Base-by-base conservation (phyloP, 1,284 basidiomycete genomes). In the Tetrapyrgos nigripes region DNA sequence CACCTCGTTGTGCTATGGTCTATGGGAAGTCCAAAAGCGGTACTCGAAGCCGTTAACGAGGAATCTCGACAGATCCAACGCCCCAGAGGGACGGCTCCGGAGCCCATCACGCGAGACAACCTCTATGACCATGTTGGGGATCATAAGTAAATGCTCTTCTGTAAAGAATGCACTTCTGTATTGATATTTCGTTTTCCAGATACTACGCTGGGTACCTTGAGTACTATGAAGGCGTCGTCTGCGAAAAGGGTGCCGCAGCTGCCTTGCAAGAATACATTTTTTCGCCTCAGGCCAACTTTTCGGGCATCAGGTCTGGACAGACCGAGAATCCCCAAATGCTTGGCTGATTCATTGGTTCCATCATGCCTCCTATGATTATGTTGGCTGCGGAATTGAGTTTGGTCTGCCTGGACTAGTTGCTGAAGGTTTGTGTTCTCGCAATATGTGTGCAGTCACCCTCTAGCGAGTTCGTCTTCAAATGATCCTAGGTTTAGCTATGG, bases 281-380 rank as follows among this genome's bases (percentile, higher is more conserved):
- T 65, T 82, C 85, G 1, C 65, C 73, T 3, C 73, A 78, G 47
- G 80, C 77, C 28, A 90, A 89, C 64, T 75, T 79, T 59, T 71
- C 31, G 9, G 14, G 14, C 9, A 33, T 14, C 31, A 33, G 45
- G 64, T 1, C 65, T 64, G 24, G 66, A 66, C 13, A 60, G 65
- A 17, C 69, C 73, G 28, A 66, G 70, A 76, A 81, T 27, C 83
- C 85, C 0, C 72, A 81, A 62, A 89, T 91, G 87, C 68, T 89
- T 3, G 82, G 79, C 59, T 81, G 88, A 4, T 78, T 88, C 64
- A 61, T 88, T 8, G 78, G 80, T 4, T 84, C 84, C 14, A 70
- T 89, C n/a, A 48, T 89, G 0, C 89, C 91, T 59, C 87, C 88
- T 0, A 67, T 89, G 58, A 89, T 91, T 43, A 89, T 58, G 63